A percentile compares a stretch with the other conserved stretches of the same genome.
phyloP scores from a whole-genome alignment of 192 early-diverging fungal genomes.

The Jimgerdemannia flammicorona region DNA sequence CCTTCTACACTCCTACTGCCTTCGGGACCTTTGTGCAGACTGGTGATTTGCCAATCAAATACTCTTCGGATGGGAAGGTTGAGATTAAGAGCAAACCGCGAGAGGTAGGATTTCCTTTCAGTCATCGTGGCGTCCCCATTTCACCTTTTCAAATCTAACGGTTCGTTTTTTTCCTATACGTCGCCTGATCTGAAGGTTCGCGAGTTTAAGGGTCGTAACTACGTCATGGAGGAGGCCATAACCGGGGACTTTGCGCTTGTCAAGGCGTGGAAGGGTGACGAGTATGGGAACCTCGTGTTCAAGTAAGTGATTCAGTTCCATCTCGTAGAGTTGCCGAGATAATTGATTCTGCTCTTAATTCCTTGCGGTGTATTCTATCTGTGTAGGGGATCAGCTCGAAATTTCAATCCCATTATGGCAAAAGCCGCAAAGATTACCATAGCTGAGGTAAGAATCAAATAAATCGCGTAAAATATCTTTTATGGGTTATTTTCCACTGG shows the following conservation, averaged over 20 bases:
- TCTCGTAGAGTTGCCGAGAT: too few relatives aligned
- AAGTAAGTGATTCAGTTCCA: too few relatives aligned
- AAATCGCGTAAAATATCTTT: too few relatives aligned
- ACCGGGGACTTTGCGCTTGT: conserved; percentile 70
- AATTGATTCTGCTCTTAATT: neutral
- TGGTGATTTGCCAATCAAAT: conserved; percentile 75
- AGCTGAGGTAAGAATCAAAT: conserved; percentile 49
- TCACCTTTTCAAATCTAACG: too few relatives aligned
- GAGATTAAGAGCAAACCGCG: conserved; percentile 57
- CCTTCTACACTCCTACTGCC: conserved; percentile 68
- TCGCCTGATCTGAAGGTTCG: too few relatives aligned
- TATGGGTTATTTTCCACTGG: too few relatives aligned
- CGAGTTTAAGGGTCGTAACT: conserved; percentile 59
- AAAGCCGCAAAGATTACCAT: conserved; percentile 71
- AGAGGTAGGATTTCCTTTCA: too few relatives aligned
- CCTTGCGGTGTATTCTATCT: neutral
- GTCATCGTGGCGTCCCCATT: neutral
- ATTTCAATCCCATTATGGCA: conserved; percentile 78
- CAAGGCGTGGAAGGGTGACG: conserved; percentile 86
- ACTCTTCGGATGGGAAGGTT: conserved; percentile 48
- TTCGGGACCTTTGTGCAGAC: conserved; percentile 66
- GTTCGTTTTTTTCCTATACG: too few relatives aligned
- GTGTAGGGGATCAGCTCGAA: conserved; percentile 55
- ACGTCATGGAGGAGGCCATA: conserved; percentile 78
- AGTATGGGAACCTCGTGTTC: conserved; percentile 72